Conservation (phyloP, 129 eudicot species). For the Ambrosia artemisiifolia region DNA sequence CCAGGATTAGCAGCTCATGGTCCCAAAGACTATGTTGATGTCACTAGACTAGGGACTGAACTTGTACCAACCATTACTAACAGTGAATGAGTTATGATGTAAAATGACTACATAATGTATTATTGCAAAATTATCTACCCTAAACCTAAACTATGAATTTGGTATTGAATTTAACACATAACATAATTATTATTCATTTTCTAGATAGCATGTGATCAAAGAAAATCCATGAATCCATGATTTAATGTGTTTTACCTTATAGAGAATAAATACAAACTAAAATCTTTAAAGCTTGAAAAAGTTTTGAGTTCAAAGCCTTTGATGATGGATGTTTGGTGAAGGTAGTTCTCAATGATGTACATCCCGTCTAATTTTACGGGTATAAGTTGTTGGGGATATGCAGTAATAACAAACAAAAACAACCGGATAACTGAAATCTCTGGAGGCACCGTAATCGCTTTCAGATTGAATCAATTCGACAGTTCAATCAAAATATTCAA, state of each 20-base stretch:
- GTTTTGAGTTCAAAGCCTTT: neutral
- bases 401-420: too few relatives aligned
- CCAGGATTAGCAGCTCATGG: constrained; percentile 71
- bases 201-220: neutral
- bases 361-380: neutral
- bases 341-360: neutral
- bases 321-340: neutral
- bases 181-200: neutral
- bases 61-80: constrained; percentile 21
- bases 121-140: neutral
- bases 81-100: neutral
- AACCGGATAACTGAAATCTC: too few relatives aligned
- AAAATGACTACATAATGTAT: neutral
- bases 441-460: too few relatives aligned
- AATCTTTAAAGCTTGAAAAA: neutral
- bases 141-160: neutral
- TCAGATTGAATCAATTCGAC: too few relatives aligned
- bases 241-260: neutral
- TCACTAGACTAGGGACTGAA: constrained; percentile 45
- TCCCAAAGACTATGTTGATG: constrained; percentile 60
- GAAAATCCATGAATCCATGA: neutral
- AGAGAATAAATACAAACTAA: neutral
- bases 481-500: too few relatives aligned
- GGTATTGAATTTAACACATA: neutral
- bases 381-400: too few relatives aligned